These are phyloP conservation scores for Pseudogymnoascus sp. DNA, from an alignment of 2,329 filamentous ascomycete genomes.

Conservation along the genomic window DNA sequence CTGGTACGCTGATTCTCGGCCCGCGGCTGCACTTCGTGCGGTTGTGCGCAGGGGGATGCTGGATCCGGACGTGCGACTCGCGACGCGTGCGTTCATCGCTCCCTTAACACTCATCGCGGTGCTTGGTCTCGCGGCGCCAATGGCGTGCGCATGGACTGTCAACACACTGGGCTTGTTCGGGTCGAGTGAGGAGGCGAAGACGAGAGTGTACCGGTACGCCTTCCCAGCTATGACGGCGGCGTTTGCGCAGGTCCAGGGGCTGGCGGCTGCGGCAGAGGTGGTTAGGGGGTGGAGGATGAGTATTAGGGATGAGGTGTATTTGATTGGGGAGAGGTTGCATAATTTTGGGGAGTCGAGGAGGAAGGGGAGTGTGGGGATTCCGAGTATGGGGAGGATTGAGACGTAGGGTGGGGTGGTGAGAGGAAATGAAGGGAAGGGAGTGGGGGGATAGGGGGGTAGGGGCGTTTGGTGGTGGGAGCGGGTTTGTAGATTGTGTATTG, in stretches of 20 bases:
- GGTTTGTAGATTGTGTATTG: neutral
- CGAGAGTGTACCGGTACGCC: conserved; percentile 50
- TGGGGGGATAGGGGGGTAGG: neutral
- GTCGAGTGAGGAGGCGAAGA: conserved; percentile 25
- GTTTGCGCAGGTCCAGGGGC: conserved; percentile 31
- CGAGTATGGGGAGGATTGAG: conserved; percentile 21
- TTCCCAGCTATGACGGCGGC: conserved; percentile 48
- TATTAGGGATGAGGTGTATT: conserved; percentile 88
- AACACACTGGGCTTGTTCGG: conserved; percentile 32
- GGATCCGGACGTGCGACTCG: conserved; percentile 66
- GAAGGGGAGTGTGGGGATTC: conserved; percentile 12
- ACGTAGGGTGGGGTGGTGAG: conserved; percentile 14
- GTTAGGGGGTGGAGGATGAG: conserved; percentile 68
- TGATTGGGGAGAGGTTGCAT: conserved; percentile 89
- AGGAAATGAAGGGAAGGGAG: neutral
- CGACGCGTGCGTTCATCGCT: conserved; percentile 80
- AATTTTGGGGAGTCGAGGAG: conserved; percentile 63
- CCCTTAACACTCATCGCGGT: conserved; percentile 57
- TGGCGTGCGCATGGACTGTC: conserved; percentile 45
- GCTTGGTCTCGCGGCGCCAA: conserved; percentile 55
- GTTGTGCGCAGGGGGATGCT: conserved; percentile 69
- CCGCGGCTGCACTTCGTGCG: conserved; percentile 64
- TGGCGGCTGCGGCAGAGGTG: conserved; percentile 48
- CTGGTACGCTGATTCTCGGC: conserved; percentile 44
- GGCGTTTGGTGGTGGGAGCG: conserved; percentile 2